These are phyloP conservation scores for Dendrocalamus latiflorus DNA, from an alignment of 202 grass and related monocot species.

Conservation along the genomic window DNA sequence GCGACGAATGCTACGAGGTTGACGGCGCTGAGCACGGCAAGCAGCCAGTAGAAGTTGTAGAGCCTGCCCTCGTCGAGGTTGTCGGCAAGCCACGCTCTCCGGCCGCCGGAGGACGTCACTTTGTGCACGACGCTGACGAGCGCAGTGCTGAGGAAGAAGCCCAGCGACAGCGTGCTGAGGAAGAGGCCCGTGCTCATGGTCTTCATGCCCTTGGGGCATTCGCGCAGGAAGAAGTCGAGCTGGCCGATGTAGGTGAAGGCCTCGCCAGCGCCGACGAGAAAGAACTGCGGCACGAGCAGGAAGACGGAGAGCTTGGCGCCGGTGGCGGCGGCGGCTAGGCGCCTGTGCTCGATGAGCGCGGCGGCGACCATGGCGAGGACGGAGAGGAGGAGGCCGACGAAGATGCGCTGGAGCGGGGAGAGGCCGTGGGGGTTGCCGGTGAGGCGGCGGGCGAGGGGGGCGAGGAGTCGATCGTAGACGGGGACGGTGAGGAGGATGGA, in stretches of 20 bases:
- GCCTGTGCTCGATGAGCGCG: constrained; percentile 40
- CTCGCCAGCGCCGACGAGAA: constrained; percentile 59
- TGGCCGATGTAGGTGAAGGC: constrained; percentile 72
- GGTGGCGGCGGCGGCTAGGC: not conserved
- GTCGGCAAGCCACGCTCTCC: constrained; percentile 49
- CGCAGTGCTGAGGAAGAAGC: constrained; percentile 67
- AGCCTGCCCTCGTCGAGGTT: constrained; percentile 57
- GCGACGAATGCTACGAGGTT: constrained; percentile 34
- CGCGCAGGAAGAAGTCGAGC: constrained; percentile 64
- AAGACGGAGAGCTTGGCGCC: constrained; percentile 42
- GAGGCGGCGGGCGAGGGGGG: constrained; percentile 28
- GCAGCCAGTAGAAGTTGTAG: constrained; percentile 73
- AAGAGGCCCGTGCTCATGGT: constrained; percentile 80
- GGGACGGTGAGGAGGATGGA: constrained; percentile 73
- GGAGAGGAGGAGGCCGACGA: constrained; percentile 49
- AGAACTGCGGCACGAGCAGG: constrained; percentile 57
- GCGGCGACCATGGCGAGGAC: constrained; percentile 54
- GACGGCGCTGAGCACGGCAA: constrained; percentile 27
- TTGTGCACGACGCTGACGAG: constrained; percentile 52
- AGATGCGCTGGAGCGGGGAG: constrained; percentile 59
- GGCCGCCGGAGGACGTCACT: constrained; percentile 5
- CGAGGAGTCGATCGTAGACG: constrained; percentile 57
- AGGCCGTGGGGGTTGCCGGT: constrained; percentile 48
- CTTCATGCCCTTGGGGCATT: constrained; percentile 72
- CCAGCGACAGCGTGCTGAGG: constrained; percentile 62